A percentile compares a stretch with the other conserved stretches of the same genome.
These are phyloP conservation scores for Botrytis squamosa DNA, from an alignment of 2,329 filamentous ascomycete species.

Conservation along the genomic window DNA sequence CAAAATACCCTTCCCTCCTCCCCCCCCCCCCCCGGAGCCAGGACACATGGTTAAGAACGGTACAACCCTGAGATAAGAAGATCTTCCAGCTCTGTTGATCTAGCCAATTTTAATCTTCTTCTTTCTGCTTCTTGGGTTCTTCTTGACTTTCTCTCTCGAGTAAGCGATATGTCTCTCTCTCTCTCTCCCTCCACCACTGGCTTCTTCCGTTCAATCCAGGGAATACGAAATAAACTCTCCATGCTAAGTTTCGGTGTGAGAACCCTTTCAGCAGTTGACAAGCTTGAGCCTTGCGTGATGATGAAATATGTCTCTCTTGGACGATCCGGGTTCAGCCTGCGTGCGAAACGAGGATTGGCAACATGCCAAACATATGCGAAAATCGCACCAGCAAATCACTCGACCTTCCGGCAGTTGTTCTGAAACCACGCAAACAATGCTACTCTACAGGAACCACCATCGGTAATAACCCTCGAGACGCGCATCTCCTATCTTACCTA, in stretches of 20 bases:
- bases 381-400: not conserved
- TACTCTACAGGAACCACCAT: not conserved
- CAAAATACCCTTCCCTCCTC: not conserved
- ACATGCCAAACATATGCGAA: not conserved
- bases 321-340: not conserved
- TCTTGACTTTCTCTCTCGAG: not conserved
- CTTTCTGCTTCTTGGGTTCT: not conserved
- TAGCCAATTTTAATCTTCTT: conserved; percentile 4
- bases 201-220: not conserved
- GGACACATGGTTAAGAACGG: not conserved
- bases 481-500: not conserved
- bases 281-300: not conserved
- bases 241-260: conserved; percentile 3
- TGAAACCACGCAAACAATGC: conserved; percentile 6
- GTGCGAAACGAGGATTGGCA: not conserved
- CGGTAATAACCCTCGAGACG: not conserved
- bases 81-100: not conserved
- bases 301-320: conserved; percentile 5
- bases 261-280: not conserved
- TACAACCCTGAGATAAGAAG: not conserved
- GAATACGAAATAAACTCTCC: not conserved
- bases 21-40: not conserved
- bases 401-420: not conserved
- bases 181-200: not conserved
- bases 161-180: not conserved